Conservation (phyloP, 1,139 yeast species). For the Schizosaccharomyces versatilis region DNA sequence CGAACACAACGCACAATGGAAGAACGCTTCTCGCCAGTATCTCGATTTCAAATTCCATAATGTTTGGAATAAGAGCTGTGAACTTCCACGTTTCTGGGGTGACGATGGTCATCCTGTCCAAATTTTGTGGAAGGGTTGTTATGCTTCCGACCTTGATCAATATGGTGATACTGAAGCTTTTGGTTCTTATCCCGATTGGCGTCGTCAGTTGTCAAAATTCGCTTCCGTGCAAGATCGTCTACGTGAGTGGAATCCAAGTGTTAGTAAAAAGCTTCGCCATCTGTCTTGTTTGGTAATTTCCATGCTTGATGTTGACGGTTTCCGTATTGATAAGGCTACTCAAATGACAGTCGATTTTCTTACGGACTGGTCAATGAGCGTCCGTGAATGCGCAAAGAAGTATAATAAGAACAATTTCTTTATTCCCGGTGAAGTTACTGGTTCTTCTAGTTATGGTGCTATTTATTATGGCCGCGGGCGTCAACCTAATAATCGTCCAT, state of each 20-base stretch:
- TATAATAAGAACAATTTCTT: conserved; percentile 9
- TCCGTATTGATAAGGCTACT: conserved; percentile 10
- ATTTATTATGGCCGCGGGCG: conserved; percentile 10
- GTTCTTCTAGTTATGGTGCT: conserved; percentile 8
- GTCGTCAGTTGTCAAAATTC: conserved; percentile 10
- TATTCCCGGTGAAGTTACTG: conserved; percentile 11
- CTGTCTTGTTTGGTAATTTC: conserved; percentile 8
- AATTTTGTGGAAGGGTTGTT: conserved; percentile 7
- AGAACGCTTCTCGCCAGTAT: conserved; percentile 4
- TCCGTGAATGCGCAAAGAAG: conserved; percentile 7
- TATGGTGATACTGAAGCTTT: conserved; percentile 11
- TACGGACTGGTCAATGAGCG: conserved; percentile 8
- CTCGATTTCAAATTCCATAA: conserved; percentile 8
- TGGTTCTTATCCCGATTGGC: conserved; percentile 9
- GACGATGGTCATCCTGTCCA: conserved; percentile 9
- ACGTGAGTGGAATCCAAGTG: conserved; percentile 10
- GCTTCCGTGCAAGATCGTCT: conserved; percentile 11
- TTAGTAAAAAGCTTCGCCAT: conserved; percentile 6
- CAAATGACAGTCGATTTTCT: conserved; percentile 10
- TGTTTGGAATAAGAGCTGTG: conserved; percentile 5
- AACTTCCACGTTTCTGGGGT: conserved; percentile 9
- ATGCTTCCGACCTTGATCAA: conserved; percentile 9
- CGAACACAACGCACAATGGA: conserved; percentile 10
- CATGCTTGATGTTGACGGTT: conserved; percentile 10
- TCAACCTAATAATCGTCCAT: conserved; percentile 9